A percentile compares a stretch with the other conserved stretches of the same genome.
These are phyloP conservation scores for Yamadazyma kitorensis DNA, from an alignment of 805 yeast genomes.

Conservation along the genomic window DNA sequence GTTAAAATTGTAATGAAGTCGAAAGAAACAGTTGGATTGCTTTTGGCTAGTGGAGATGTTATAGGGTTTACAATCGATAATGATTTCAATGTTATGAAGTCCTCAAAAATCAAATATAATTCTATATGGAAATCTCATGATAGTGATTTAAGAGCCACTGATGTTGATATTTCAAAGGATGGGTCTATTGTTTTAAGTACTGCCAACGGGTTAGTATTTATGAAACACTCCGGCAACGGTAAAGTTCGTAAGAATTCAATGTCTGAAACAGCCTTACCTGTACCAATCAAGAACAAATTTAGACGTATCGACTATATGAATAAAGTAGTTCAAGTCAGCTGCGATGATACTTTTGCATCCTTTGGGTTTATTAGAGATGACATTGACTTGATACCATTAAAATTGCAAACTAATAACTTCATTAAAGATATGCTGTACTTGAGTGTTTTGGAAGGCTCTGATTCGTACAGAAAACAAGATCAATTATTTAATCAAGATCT, in stretches of 20 bases:
- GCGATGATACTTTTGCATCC: conserved; percentile 63
- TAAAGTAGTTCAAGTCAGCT: conserved; percentile 57
- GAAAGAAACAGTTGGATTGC: conserved; percentile 43
- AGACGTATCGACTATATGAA: conserved; percentile 52
- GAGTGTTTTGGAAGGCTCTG: conserved; percentile 44
- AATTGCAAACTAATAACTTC: conserved; percentile 46
- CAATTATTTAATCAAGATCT: conserved; percentile 36
- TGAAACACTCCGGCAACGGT: conserved; percentile 22
- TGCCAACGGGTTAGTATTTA: conserved; percentile 63
- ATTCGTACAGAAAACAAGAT: conserved; percentile 36
- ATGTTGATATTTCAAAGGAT: conserved; percentile 64
- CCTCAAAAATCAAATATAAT: conserved; percentile 40
- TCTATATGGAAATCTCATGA: conserved; percentile 65
- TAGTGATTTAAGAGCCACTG: conserved; percentile 54
- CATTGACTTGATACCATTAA: conserved; percentile 54
- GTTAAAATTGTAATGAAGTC: conserved; percentile 34
- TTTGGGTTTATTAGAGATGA: conserved; percentile 70
- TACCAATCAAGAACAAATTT: conserved; percentile 46
- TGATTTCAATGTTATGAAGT: conserved; percentile 15
- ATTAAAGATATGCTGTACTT: conserved; percentile 51
- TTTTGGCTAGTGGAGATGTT: conserved; percentile 61
- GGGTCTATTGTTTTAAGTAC: conserved; percentile 72
- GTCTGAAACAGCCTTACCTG: conserved; percentile 28
- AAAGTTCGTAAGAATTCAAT: conserved; percentile 29
- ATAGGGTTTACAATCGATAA: conserved; percentile 30